phyloP scores from a whole-genome alignment of 345 rosid genomes.

The Eutrema yunnanense region DNA sequence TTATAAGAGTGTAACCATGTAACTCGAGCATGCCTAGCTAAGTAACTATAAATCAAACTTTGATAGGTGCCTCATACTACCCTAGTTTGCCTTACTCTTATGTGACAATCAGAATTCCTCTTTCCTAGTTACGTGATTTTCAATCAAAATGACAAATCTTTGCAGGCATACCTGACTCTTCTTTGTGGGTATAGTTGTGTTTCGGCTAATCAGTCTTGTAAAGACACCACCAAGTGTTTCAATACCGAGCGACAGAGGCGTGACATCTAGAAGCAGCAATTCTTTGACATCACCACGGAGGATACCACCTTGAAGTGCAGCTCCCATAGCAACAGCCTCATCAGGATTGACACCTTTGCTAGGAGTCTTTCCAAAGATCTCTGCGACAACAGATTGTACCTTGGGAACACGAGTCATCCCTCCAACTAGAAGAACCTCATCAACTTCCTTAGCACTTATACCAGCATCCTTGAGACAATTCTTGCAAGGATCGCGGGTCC shows the following conservation, averaged over 20 bases:
- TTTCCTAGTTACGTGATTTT: neutral
- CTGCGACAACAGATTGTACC: conserved; percentile 70
- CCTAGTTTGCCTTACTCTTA: neutral
- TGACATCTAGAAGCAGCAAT: conserved; percentile 76
- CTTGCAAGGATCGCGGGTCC: conserved; percentile 65
- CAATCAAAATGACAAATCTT: neutral
- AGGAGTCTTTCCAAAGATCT: conserved; percentile 75
- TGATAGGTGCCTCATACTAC: neutral
- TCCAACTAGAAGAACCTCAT: conserved; percentile 85
- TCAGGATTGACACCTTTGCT: conserved; percentile 91
- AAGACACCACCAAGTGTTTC: conserved; percentile 89
- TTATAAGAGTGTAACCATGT: neutral
- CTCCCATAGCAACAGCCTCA: conserved; percentile 90
- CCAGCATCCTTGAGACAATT: conserved; percentile 84
- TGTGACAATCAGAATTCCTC: neutral
- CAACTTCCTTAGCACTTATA: conserved; percentile 56
- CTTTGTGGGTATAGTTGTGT: conserved; percentile 90
- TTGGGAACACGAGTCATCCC: conserved; percentile 99
- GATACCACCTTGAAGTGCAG: conserved; percentile 88
- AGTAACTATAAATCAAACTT: neutral
- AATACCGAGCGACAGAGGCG: conserved; percentile 83
- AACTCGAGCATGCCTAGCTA: neutral
- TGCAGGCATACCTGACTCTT: conserved; percentile 56
- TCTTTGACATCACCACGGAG: conserved; percentile 95
- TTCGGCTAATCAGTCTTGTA: conserved; percentile 62